A percentile compares a stretch with the other conserved stretches of the same genome.
Conservation (phyloP, 108 stramenopile genomes). For the Cyclotella sp. region DNA sequence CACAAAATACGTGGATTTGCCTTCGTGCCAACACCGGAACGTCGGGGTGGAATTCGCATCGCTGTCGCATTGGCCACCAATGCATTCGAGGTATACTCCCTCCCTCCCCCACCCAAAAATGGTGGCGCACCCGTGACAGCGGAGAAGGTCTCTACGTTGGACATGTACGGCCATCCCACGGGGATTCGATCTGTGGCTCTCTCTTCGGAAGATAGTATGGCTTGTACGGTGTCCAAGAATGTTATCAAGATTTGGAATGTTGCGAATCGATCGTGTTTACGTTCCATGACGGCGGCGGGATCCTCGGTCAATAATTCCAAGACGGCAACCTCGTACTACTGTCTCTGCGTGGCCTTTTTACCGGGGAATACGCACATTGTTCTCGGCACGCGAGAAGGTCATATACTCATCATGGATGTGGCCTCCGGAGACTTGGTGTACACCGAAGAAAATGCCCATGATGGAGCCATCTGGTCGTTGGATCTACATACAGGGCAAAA, state of each 20-base stretch:
- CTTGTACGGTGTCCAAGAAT: constrained; percentile 89
- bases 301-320: constrained; percentile 10
- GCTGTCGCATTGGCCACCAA: constrained; percentile 91
- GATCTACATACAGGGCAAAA: constrained; percentile 71
- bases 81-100: constrained; percentile 85
- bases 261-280: constrained; percentile 78
- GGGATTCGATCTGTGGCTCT: constrained; percentile 93
- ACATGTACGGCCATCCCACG: constrained; percentile 94
- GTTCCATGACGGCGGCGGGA: constrained; percentile 62
- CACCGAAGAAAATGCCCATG: constrained; percentile 81
- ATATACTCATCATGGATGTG: constrained; percentile 80
- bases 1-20: constrained; percentile 88
- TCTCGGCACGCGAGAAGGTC: constrained; percentile 88
- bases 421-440: constrained; percentile 85
- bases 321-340: constrained; percentile 68
- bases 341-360: constrained; percentile 91
- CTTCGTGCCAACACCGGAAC: constrained; percentile 66
- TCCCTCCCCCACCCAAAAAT: constrained; percentile 53
- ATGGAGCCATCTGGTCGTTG: constrained; percentile 88
- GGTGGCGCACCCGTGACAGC: constrained; percentile 23
- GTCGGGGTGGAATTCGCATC: constrained; percentile 70
- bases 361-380: constrained; percentile 90
- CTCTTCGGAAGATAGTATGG: constrained; percentile 87
- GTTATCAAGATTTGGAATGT: constrained; percentile 95
- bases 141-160: constrained; percentile 68